Evolutionary conservation across 139 green algal species (phyloP), one percentile per base, ranked within the genome.

Genomic region (Chlamydomonas incerta): DNA sequence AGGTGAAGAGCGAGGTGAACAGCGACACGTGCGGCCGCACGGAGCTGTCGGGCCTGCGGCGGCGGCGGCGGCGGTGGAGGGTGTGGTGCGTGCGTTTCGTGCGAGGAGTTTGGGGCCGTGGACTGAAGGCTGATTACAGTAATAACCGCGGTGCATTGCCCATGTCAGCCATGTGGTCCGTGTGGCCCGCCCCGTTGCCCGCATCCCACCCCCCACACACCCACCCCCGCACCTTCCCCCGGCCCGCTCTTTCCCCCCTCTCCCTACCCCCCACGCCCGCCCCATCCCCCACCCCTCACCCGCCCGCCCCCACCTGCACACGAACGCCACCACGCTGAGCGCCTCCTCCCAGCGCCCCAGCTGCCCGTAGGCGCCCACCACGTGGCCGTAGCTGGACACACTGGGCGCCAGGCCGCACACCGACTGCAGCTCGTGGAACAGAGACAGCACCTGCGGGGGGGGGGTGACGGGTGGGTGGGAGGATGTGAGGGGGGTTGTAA

Each of bases 381-480:
- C 80, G 50, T 77, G 76, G 35, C 66, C 69, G 52, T 87, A 87
- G 23, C 80, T 89, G 77, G 69, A 63, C 1, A 82, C 69, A 26
- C 57, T 87, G 46, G 90, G 87, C 28, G 87, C 80, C 50, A 79
- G 80, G 47, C 80, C 68, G 52, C 67, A 77, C 15, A 52, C 68
- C 35, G 41, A 46, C 55, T 88, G 74, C 73, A 90, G 82, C 52
- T 91, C 82, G 21, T 84, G 52, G 73, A 88, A 91, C 79, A 91
- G 80, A 33, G 83, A 18, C 29, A 74, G 63, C 0, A 83, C 77
- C 77, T 83, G 77, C 6, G 35, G 68, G 34, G 8, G 68, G 68
- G 2, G 26, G 23, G 70, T 37, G 33, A 23, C 6, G 31, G 31
- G 17, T 0, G 71, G 3, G 37, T 21, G n/a, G 28, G 37, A 24